Conservation (phyloP, 2,329 filamentous ascomycete genomes). For the Scorias spongiosa region DNA sequence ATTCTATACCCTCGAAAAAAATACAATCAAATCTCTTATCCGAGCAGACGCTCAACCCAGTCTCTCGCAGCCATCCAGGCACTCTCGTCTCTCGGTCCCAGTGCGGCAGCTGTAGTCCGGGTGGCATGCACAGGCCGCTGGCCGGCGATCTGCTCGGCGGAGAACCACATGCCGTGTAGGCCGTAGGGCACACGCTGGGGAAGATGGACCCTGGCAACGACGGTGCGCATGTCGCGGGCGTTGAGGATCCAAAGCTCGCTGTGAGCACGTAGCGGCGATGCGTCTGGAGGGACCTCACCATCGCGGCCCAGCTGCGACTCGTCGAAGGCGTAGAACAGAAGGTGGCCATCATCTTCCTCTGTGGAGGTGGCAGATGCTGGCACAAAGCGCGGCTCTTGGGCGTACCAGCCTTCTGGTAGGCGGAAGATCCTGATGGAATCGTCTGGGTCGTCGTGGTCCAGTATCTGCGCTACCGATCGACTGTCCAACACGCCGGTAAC, state of each 20-base stretch:
- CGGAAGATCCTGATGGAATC: constrained; percentile 48
- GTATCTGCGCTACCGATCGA: constrained; percentile 38
- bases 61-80: constrained; percentile 18
- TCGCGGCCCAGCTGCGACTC: constrained; percentile 40
- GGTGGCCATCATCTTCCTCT: constrained; percentile 50
- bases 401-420: constrained; percentile 46
- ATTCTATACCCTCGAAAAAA: too few species aligned
- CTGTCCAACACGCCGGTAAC: constrained; percentile 49
- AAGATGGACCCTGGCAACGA: constrained; percentile 43
- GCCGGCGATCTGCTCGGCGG: constrained; percentile 33
- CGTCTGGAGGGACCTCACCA: constrained; percentile 23
- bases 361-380: constrained; percentile 18
- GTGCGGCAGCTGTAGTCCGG: constrained; percentile 12
- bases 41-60: constrained; percentile 15
- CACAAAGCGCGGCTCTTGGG: constrained; percentile 54
- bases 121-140: constrained; percentile 30
- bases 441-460: constrained; percentile 24
- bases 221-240: constrained; percentile 44
- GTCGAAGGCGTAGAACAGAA: constrained; percentile 56
- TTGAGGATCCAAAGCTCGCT: constrained; percentile 57
- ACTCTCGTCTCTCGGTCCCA: constrained; percentile 9
- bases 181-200: constrained; percentile 57
- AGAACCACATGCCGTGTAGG: constrained; percentile 49
- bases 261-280: constrained; percentile 21
- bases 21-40: constrained; percentile 1